Evolutionary conservation across 371 early-diverging fungal genomes (phyloP).

Genomic region (Amoeboradix gromovi): DNA sequence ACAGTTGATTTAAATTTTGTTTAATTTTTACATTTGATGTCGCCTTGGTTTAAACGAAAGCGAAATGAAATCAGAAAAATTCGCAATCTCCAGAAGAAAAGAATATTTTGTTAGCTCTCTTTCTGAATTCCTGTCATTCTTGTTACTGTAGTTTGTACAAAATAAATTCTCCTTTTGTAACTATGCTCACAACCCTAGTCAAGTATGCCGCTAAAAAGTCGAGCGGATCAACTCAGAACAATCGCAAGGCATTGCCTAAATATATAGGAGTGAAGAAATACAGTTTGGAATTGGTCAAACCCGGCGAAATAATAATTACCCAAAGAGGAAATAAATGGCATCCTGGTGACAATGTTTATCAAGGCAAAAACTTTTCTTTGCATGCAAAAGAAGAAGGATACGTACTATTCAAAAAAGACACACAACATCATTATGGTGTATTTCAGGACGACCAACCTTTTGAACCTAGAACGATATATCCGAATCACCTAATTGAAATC

Average conservation of each 20-base stretch:
- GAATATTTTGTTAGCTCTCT: too few species aligned
- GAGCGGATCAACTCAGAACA: slow-evolving; percentile 69
- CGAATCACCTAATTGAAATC: neutral
- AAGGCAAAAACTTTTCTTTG: neutral
- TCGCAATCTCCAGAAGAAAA: neutral
- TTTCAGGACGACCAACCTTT: neutral
- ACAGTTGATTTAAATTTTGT: too few species aligned
- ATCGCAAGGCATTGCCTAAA: slow-evolving; percentile 72
- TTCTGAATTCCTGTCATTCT: too few species aligned
- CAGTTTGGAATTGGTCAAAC: slow-evolving; percentile 30
- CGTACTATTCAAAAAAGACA: neutral
- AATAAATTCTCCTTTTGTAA: neutral
- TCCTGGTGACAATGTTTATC: slow-evolving; percentile 33
- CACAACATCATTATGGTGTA: neutral
- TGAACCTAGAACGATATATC: neutral
- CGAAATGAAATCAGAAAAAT: too few species aligned
- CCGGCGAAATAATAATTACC: slow-evolving; percentile 68
- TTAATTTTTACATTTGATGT: too few species aligned
- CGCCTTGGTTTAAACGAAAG: too few species aligned
- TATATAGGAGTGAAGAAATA: slow-evolving; percentile 70
- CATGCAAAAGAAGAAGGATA: neutral
- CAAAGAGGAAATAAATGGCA: slow-evolving; percentile 74
- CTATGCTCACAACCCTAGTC: slow-evolving; percentile 18
- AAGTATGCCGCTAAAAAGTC: slow-evolving; percentile 72
- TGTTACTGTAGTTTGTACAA: too few species aligned